These are phyloP conservation scores for Inga oerstediana DNA, from an alignment of 306 rosid genomes.

Conservation along the genomic window DNA sequence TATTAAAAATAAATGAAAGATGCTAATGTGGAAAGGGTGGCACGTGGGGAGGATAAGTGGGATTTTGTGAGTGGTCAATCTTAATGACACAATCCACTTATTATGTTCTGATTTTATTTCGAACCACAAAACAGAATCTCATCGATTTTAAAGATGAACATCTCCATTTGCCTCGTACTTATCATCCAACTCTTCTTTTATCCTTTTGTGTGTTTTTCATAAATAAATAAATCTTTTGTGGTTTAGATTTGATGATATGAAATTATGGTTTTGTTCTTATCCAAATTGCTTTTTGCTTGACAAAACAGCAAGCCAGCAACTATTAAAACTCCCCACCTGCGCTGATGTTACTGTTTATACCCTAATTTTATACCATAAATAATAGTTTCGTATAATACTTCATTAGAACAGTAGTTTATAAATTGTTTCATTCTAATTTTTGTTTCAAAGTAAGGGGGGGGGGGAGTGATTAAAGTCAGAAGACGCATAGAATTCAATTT, in stretches of 20 bases:
- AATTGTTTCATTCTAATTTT: neutral
- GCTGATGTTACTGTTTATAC: neutral
- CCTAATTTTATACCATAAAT: too few species aligned
- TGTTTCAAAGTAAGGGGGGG: neutral
- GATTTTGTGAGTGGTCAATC: slow-evolving; percentile 43
- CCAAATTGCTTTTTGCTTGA: slow-evolving; percentile 34
- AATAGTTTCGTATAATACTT: neutral
- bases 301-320: slow-evolving; percentile 9
- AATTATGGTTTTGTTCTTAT: slow-evolving; percentile 39
- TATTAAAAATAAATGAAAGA: slow-evolving; percentile 21
- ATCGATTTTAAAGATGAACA: slow-evolving; percentile 2
- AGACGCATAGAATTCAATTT: neutral
- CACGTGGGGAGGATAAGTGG: slow-evolving; percentile 48
- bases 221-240: neutral
- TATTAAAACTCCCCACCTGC: slow-evolving; percentile 23
- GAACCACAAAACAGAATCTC: slow-evolving; percentile 17
- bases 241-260: slow-evolving; percentile 37
- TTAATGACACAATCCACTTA: slow-evolving; percentile 50
- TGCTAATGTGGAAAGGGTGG: slow-evolving; percentile 45
- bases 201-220: neutral
- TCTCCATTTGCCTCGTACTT: slow-evolving; percentile 18
- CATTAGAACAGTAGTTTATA: neutral
- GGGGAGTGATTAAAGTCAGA: neutral
- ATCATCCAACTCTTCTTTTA: slow-evolving; percentile 21
- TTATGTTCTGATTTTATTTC: slow-evolving; percentile 21